Conservation (phyloP, 2,329 filamentous ascomycete species). For the Tolypocladium amazonense region DNA sequence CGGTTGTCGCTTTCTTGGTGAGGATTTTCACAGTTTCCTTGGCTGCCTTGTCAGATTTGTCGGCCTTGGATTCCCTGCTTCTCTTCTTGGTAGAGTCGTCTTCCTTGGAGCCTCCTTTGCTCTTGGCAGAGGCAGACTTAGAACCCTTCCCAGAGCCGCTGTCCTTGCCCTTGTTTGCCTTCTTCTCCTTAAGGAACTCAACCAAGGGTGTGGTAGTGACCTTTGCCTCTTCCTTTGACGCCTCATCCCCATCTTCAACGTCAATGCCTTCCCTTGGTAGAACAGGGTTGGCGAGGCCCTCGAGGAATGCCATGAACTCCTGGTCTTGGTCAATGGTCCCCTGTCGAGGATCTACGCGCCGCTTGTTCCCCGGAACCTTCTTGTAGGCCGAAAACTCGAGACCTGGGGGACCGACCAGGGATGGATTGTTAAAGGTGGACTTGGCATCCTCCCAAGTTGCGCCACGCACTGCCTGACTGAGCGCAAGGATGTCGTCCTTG, state of each 20-base stretch:
- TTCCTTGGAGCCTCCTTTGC: slow-evolving; percentile 28
- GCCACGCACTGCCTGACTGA: slow-evolving; percentile 61
- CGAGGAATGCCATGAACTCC: slow-evolving; percentile 89
- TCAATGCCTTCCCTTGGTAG: slow-evolving; percentile 33
- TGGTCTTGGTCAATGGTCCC: slow-evolving; percentile 95
- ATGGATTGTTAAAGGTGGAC: slow-evolving; percentile 59
- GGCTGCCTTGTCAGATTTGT: slow-evolving; percentile 38
- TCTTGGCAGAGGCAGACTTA: slow-evolving; percentile 39
- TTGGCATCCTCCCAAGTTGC: slow-evolving; percentile 72
- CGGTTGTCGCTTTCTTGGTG: slow-evolving; percentile 45
- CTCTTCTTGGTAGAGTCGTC: slow-evolving; percentile 53
- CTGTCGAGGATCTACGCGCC: slow-evolving; percentile 71
- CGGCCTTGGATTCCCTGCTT: slow-evolving; percentile 46
- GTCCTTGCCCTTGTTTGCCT: slow-evolving; percentile 61
- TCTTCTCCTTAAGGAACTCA: slow-evolving; percentile 85
- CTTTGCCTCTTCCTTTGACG: slow-evolving; percentile 42
- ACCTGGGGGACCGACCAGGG: slow-evolving; percentile 66
- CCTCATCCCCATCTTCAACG: slow-evolving; percentile 29
- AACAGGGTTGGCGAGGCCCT: slow-evolving; percentile 66
- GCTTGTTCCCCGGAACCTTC: slow-evolving; percentile 65
- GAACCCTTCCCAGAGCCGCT: slow-evolving; percentile 27
- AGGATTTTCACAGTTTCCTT: slow-evolving; percentile 54
- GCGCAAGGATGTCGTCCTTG: slow-evolving; percentile 51
- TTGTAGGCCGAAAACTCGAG: slow-evolving; percentile 79
- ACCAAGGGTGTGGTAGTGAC: slow-evolving; percentile 79